Evolutionary conservation across 176 grass and related monocot species (phyloP), one percentile per base, ranked within the genome.

Genomic region (Bromus sterilis): DNA sequence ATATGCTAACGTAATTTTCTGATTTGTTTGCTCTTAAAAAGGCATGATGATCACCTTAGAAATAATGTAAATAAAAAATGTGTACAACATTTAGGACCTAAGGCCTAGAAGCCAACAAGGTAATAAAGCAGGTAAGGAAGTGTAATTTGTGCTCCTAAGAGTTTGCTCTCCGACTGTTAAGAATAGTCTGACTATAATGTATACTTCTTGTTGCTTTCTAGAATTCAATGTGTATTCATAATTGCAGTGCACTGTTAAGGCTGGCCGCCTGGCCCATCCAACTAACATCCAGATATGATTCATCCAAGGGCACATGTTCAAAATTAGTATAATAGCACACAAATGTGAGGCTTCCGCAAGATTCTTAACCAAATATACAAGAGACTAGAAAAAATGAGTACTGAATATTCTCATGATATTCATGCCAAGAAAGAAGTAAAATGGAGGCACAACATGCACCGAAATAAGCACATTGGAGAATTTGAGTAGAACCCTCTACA

Each of bases 371-470:
- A 80, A n/a, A 7, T 8, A 75, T 20, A 66, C 32, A 24, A 37
- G 41, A 34, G 5, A 53, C 20, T 13, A 56, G 11, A 11, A 57
- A 29, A n/a, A 9, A 36, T 15, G 1, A 21, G 39, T 56, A 78
- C 9, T 32, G 37, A 69, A 61, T 21, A 78, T 33, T 40, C 6
- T 71, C 40, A 71, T 26, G 15, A 79, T 44, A 62, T 37, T 71
- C 53, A 82, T 14, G 34, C 28, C 28, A 48, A 49, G 20, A 28
- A 79, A 84, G 57, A 1, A 49, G 49, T 20, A 49, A 66, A 77
- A 88, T 76, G 74, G 79, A 83, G 58, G 8, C 28, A 78, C 35
- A 66, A 74, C 49, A 84, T 46, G 73, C 86, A 83, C 33, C 34
- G 21, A n/a, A 69, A 43, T 11, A 21, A 37, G 24, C 31, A 66